Evolutionary conservation across 139 green algal genomes (phyloP).

Genomic region (Microglena sp.): DNA sequence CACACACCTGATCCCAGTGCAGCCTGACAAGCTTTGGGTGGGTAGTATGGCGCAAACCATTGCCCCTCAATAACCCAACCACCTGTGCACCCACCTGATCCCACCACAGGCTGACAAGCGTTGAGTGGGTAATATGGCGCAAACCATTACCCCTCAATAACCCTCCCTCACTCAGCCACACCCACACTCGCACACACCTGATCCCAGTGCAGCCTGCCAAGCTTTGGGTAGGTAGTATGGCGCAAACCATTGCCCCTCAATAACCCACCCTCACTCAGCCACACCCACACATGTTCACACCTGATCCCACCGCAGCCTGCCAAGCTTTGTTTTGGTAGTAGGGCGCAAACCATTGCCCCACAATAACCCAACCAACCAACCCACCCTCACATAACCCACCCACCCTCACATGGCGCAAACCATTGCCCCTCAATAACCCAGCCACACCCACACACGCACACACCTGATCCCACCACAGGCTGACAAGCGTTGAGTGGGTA

Average conservation of each 20-base stretch:
- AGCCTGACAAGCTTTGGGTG: too few relatives aligned
- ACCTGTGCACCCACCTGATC: too few relatives aligned
- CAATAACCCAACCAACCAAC: not conserved
- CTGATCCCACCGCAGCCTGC: slow-evolving; percentile 7
- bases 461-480: too few relatives aligned
- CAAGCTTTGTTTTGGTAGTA: slow-evolving; percentile 20
- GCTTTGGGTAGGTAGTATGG: slow-evolving; percentile 17
- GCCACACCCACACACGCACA: too few relatives aligned
- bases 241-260: not conserved
- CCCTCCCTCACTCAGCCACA: not conserved
- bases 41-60: too few relatives aligned
- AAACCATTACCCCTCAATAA: not conserved
- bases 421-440: too few relatives aligned
- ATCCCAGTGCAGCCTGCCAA: slow-evolving; percentile 14
- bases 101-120: not conserved
- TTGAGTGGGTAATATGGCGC: not conserved
- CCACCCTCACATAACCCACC: not conserved
- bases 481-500: too few relatives aligned
- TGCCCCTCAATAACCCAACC: not conserved
- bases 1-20: too few relatives aligned
- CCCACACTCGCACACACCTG: not conserved
- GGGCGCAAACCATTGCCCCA: not conserved
- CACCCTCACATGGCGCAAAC: too few relatives aligned
- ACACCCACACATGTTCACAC: too few relatives aligned
- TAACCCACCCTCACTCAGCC: not conserved